Evolutionary conservation across 352 stramenopile genomes (phyloP).

Genomic region (Blastocystis sp.): DNA sequence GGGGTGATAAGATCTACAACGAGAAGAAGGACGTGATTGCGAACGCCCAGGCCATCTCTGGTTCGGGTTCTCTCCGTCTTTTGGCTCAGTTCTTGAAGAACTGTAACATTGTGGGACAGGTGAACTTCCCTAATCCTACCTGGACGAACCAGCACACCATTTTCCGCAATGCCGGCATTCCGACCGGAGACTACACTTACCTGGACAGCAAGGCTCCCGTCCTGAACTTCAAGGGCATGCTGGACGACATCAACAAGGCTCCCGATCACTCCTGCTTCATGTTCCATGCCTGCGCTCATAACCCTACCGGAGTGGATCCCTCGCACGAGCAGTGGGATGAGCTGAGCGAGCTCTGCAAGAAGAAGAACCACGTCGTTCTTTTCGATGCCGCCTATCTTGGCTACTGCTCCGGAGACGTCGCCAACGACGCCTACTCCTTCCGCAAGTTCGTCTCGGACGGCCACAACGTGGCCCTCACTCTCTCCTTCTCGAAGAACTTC

Average conservation of each 20-base stretch:
- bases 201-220: conserved; percentile 72
- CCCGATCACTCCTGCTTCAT: conserved; percentile 88
- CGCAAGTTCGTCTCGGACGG: conserved; percentile 96
- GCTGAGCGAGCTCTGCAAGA: conserved; percentile 87
- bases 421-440: conserved; percentile 86
- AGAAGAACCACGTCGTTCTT: conserved; percentile 91
- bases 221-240: conserved; percentile 85
- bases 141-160: conserved; percentile 98
- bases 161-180: conserved; percentile 74
- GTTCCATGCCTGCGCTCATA: conserved; percentile 97
- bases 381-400: conserved; percentile 99
- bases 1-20: conserved; percentile 83
- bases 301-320: conserved; percentile 93
- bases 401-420: conserved; percentile 92
- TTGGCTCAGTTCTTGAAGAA: conserved; percentile 86
- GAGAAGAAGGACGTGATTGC: conserved; percentile 84
- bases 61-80: conserved; percentile 91
- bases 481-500: conserved; percentile 99
- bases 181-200: conserved; percentile 80
- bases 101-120: conserved; percentile 69
- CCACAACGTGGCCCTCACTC: conserved; percentile 88
- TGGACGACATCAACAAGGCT: conserved; percentile 87
- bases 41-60: conserved; percentile 85
- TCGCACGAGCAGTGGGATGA: conserved; percentile 93
- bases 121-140: conserved; percentile 97